Percentiles rank a stretch among this genome's conserved stretches.
Evolutionary conservation across 139 green algal genomes (phyloP).

Genomic region (Coelastrella sp.): DNA sequence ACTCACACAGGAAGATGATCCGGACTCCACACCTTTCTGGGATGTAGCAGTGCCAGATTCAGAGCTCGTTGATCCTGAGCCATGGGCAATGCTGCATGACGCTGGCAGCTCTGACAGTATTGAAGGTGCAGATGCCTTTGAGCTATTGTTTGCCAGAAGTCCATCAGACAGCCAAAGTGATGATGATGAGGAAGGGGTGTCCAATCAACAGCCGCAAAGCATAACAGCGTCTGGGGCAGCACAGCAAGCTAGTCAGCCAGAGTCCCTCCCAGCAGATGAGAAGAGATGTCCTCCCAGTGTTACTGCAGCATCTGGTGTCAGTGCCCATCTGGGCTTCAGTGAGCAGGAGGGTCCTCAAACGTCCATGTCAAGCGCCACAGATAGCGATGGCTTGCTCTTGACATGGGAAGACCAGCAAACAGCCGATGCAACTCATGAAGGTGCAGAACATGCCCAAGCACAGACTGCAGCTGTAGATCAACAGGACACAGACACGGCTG

Average conservation of each 20-base stretch:
- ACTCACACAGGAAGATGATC: neutral
- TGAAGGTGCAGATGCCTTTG: slow-evolving; percentile 11
- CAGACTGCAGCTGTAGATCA: no score
- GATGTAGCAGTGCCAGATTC: neutral
- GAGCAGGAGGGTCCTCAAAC: no score
- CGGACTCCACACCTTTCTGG: neutral
- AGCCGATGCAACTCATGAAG: neutral
- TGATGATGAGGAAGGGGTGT: neutral
- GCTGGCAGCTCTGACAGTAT: neutral
- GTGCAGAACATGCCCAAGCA: neutral
- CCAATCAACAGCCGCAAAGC: neutral
- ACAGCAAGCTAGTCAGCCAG: no score
- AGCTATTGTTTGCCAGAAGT: slow-evolving; percentile 3
- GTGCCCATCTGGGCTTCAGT: no score
- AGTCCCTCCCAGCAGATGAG: no score
- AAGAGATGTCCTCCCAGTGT: no score
- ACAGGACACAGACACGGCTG: no score
- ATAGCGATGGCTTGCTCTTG: no score
- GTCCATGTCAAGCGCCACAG: no score
- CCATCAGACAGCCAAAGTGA: neutral
- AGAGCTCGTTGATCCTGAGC: neutral
- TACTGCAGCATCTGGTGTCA: no score
- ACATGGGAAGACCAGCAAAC: neutral
- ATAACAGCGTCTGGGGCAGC: neutral
- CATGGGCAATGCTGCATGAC: neutral